These are phyloP conservation scores for Aspergillus floridensis DNA, from an alignment of 2,329 filamentous ascomycete species.

Conservation along the genomic window DNA sequence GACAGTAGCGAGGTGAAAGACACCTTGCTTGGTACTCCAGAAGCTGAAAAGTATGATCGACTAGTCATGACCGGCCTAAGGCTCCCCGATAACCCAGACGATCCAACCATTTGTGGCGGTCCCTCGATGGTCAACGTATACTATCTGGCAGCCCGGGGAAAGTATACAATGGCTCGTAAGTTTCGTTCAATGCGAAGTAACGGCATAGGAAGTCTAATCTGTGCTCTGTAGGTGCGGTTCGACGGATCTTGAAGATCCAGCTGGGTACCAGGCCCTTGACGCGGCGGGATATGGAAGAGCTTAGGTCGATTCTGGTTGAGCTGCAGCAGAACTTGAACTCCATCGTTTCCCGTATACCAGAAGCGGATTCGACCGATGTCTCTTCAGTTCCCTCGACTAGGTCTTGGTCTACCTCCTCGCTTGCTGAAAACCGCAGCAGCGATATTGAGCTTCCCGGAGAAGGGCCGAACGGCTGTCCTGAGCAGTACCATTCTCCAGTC, in stretches of 20 bases:
- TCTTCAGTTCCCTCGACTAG: conserved; percentile 21
- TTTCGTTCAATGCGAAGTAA: background rate
- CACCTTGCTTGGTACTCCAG: conserved; percentile 39
- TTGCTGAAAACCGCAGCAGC: conserved; percentile 22
- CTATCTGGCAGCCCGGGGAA: conserved; percentile 44
- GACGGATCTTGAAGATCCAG: conserved; percentile 45
- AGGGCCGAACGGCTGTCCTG: conserved; percentile 35
- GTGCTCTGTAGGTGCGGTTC: conserved; percentile 35
- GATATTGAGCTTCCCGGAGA: conserved; percentile 37
- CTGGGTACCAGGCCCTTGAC: conserved; percentile 45
- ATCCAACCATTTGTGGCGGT: conserved; percentile 41
- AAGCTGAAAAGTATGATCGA: conserved; percentile 38
- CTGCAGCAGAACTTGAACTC: conserved; percentile 43
- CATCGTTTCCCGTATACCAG: conserved; percentile 45
- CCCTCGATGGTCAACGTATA: conserved; percentile 44
- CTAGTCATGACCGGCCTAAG: conserved; percentile 32
- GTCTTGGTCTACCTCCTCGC: conserved; percentile 30
- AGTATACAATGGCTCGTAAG: conserved; percentile 47
- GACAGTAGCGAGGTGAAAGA: conserved; percentile 50
- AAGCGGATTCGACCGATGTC: conserved; percentile 23
- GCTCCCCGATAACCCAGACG: conserved; percentile 42
- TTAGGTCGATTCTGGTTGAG: conserved; percentile 42
- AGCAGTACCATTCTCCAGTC: conserved; percentile 45
- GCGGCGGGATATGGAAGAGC: conserved; percentile 44
- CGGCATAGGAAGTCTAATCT: background rate